phyloP scores from a whole-genome alignment of 1,284 basidiomycete genomes.

The Cutaneotrichosporon daszewskae region DNA sequence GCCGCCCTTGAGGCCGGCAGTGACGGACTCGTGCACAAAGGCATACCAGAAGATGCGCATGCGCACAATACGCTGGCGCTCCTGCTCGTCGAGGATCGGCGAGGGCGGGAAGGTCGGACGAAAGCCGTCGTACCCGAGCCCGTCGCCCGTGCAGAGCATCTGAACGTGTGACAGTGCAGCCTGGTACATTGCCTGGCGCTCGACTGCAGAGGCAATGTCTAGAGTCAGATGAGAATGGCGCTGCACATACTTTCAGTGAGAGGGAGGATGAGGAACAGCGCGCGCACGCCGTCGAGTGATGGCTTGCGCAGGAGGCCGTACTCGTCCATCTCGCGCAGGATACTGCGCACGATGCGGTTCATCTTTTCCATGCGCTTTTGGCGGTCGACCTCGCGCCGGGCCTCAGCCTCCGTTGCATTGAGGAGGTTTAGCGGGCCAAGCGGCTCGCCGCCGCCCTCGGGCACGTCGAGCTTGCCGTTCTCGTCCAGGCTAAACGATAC shows the following conservation, averaged over 20 bases:
- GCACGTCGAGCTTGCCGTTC: conserved; percentile 52
- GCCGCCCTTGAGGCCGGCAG: conserved; percentile 69
- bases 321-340: conserved; percentile 70
- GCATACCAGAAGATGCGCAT: conserved; percentile 78
- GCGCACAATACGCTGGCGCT: conserved; percentile 49
- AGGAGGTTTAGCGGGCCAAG: conserved; percentile 19
- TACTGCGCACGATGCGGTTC: conserved; percentile 61
- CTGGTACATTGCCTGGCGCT: conserved; percentile 59
- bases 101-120: conserved; percentile 40
- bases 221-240: not conserved
- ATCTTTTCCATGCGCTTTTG: conserved; percentile 48
- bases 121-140: conserved; percentile 51
- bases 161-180: conserved; percentile 61
- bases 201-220: conserved; percentile 54
- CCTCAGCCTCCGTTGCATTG: conserved; percentile 25
- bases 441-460: conserved; percentile 27
- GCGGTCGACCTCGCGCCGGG: conserved; percentile 44
- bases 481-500: conserved; percentile 78
- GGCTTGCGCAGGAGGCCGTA: conserved; percentile 72
- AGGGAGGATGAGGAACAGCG: conserved; percentile 68
- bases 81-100: conserved; percentile 52
- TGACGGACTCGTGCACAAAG: conserved; percentile 70
- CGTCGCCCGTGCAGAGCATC: conserved; percentile 59
- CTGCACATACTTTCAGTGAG: conserved; percentile 71
- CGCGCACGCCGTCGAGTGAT: conserved; percentile 75